Percentiles rank a stretch among this genome's conserved stretches.
Conservation (phyloP, 805 yeast genomes). For the Barnettozyma wickerhamii region DNA sequence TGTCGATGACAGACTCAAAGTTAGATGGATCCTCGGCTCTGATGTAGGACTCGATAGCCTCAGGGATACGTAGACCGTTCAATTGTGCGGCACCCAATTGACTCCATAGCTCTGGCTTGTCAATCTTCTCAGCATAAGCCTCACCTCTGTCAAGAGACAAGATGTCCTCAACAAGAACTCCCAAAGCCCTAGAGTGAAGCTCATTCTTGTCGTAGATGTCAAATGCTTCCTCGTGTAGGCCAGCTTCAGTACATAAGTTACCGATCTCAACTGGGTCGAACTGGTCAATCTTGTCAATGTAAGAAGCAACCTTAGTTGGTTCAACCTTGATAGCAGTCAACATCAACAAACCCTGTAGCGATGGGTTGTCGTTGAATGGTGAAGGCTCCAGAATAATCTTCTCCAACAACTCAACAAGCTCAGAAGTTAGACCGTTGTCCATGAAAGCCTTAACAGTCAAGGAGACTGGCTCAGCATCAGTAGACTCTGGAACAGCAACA, state of each 20-base stretch:
- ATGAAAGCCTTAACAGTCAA: constrained; percentile 92
- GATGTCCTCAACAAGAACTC: constrained; percentile 86
- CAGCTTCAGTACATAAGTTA: constrained; percentile 83
- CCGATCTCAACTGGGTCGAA: constrained; percentile 95
- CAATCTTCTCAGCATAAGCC: constrained; percentile 85
- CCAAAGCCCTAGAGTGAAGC: constrained; percentile 72
- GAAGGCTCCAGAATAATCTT: constrained; percentile 96
- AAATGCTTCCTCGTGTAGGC: constrained; percentile 88
- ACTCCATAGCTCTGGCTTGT: constrained; percentile 85
- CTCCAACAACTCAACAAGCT: constrained; percentile 90
- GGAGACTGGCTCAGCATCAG: constrained; percentile 90
- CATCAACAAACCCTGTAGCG: constrained; percentile 87
- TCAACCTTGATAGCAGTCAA: constrained; percentile 96
- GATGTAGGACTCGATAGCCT: constrained; percentile 87
- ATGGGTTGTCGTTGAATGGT: constrained; percentile 92
- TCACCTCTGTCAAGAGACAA: constrained; percentile 95
- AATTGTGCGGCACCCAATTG: constrained; percentile 95
- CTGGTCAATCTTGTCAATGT: constrained; percentile 85
- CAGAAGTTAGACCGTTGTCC: constrained; percentile 91
- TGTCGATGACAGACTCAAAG: constrained; percentile 87
- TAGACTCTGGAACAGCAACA: constrained; percentile 92
- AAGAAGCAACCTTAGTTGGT: constrained; percentile 73
- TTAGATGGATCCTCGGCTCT: constrained; percentile 89
- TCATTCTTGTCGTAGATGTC: constrained; percentile 86
- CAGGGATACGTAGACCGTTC: constrained; percentile 87